Evolutionary conservation across 2,329 filamentous ascomycete genomes (phyloP), one percentile per base, ranked within the genome.

Genomic region (Blastomyces gilchristii): DNA sequence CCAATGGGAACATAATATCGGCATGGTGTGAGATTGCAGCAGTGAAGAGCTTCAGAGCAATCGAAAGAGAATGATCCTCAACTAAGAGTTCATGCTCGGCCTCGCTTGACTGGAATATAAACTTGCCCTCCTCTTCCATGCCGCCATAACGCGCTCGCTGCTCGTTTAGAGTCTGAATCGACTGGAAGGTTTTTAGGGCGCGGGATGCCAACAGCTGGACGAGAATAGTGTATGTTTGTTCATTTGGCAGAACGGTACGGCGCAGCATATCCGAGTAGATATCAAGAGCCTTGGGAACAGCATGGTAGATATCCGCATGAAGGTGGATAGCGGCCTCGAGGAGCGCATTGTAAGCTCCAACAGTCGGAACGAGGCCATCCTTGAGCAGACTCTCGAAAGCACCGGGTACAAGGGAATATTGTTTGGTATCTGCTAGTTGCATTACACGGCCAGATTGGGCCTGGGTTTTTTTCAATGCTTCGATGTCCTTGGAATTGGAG

Each of bases 221-320:
- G 22, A 99, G 81, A 43, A 91, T 91, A 71, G 91, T 86, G 77
- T 96, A 97, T 0, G 93, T 97, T 63, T 89, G 85, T 62, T 87
- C 86, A 73, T 97, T 88, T 8, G 93, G 92, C 25, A 83, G 79
- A 31, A 97, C 87, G 69, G 87, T 88, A 67, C 92, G 88, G 67
- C 88, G 86, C 69, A 96, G 85, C 94, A 99, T 97, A 73, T 97
- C 92, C 18, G 91, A 88, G 75, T 97, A 99, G 61, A 99, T 89
- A 78, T 96, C 92, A 61, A 97, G 82, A 5, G 91, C 91, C 79
- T 96, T 96, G 65, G 91, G 88, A 16, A 96, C 90, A 61, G 94
- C 86, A 77, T 95, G 89, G 62, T 88, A 88, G 75, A 87, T 89
- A 74, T 90, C 87, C 31, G 82, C 81, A 8, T 92, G 90, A 22